A percentile compares a stretch with the other conserved stretches of the same genome.
These are phyloP conservation scores for Trebouxia sp. DNA, from an alignment of 139 green algal species.

Conservation along the genomic window DNA sequence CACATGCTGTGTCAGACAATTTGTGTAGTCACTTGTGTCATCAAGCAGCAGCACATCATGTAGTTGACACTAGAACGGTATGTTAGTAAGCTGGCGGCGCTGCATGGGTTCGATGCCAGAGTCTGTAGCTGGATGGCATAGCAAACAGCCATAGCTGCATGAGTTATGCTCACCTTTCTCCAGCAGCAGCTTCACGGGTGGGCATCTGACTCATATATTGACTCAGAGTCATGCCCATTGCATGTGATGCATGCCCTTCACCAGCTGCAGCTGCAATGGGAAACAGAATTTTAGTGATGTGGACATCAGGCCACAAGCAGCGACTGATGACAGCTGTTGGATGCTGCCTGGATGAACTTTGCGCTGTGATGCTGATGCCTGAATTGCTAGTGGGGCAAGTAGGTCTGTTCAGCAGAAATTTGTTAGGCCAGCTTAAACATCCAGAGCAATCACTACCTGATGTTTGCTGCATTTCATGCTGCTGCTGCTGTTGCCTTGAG, in stretches of 20 bases:
- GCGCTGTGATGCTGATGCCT: too few relatives aligned
- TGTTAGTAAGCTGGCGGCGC: too few relatives aligned
- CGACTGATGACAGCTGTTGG: not conserved
- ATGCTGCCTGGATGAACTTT: not conserved
- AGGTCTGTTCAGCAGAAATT: too few relatives aligned
- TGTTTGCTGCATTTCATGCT: not conserved
- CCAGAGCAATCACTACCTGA: not conserved
- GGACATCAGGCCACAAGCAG: too few relatives aligned
- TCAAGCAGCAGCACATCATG: not conserved
- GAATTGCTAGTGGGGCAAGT: too few relatives aligned
- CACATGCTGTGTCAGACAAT: too few relatives aligned
- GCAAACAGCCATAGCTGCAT: too few relatives aligned
- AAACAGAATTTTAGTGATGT: not conserved
- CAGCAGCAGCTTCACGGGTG: not conserved
- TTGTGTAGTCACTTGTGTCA: too few relatives aligned
- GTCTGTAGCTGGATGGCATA: too few relatives aligned
- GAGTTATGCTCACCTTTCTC: conserved; percentile 4
- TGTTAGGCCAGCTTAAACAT: too few relatives aligned
- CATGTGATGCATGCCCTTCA: conserved; percentile 6
- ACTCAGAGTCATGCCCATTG: conserved; percentile 20
- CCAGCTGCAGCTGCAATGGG: not conserved
- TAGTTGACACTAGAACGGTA: not conserved
- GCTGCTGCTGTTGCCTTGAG: not conserved
- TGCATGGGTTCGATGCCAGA: not conserved
- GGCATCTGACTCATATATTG: conserved; percentile 23